These are phyloP conservation scores for Hypoxylon sp. DNA, from an alignment of 2,329 filamentous ascomycete genomes.

Conservation along the genomic window DNA sequence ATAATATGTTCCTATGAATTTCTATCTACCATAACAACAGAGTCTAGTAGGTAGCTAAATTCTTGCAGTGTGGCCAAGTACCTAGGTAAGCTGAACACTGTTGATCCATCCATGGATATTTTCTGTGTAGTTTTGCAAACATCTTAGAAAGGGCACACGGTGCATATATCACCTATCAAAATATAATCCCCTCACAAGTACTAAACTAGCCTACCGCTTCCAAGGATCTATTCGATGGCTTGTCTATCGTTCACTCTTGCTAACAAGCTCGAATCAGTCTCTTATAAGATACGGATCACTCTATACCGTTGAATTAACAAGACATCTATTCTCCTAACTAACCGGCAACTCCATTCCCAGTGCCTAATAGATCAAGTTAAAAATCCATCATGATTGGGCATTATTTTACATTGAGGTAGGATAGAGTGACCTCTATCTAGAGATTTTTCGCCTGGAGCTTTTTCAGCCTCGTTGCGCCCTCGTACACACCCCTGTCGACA, in stretches of 20 bases:
- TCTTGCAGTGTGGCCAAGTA: background rate
- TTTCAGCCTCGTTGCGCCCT: conserved; percentile 86
- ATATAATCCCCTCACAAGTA: background rate
- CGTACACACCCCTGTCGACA: conserved; percentile 90
- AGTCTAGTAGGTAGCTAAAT: background rate
- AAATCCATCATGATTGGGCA: conserved; percentile 23
- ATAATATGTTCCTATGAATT: conserved; percentile 3
- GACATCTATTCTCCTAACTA: conserved; percentile 37
- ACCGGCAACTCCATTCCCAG: conserved; percentile 49
- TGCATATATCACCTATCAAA: background rate
- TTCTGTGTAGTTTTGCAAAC: background rate
- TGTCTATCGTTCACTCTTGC: background rate
- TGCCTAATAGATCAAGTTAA: conserved; percentile 40
- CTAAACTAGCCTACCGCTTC: background rate
- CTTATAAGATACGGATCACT: conserved; percentile 1
- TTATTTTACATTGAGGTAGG: conserved; percentile 42
- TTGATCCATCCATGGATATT: background rate
- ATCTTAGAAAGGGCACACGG: background rate
- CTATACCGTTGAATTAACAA: background rate
- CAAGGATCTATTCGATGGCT: background rate
- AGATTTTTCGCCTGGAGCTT: conserved; percentile 82
- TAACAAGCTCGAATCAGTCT: background rate
- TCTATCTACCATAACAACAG: background rate
- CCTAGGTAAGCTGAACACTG: background rate
- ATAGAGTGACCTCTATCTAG: conserved; percentile 51